A percentile compares a stretch with the other conserved stretches of the same genome.
phyloP scores from a whole-genome alignment of 202 grass and related monocot species.

The Saccharum hybrid region DNA sequence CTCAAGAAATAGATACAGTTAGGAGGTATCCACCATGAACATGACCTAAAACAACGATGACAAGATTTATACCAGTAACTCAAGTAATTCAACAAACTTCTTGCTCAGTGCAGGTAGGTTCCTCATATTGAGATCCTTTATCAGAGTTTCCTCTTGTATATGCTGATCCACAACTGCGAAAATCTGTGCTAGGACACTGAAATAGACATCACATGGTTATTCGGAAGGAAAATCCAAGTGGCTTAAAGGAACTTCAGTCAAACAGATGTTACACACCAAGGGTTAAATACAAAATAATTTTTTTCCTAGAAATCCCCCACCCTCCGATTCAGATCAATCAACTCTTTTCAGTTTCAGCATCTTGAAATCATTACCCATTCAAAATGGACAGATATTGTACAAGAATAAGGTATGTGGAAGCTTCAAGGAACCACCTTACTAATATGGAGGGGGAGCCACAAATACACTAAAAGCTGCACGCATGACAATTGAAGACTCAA shows the following conservation, averaged over 20 bases:
- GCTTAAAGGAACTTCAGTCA: conserved; percentile 8
- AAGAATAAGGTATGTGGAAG: not conserved
- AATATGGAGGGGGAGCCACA: not conserved
- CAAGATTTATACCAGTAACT: conserved; percentile 72
- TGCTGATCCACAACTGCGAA: conserved; percentile 65
- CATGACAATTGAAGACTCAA: not conserved
- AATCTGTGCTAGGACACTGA: conserved; percentile 77
- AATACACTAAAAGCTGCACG: not conserved
- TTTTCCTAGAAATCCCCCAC: not conserved
- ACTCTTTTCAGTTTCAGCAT: not conserved
- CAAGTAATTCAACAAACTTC: conserved; percentile 87
- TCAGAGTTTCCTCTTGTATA: conserved; percentile 47
- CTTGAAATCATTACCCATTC: not conserved
- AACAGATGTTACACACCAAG: not conserved
- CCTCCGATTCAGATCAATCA: not conserved
- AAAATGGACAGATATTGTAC: not conserved
- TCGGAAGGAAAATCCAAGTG: not conserved
- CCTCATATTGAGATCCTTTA: conserved; percentile 69
- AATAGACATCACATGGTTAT: conserved; percentile 30
- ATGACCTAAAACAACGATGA: conserved; percentile 35
- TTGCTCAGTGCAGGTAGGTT: conserved; percentile 74
- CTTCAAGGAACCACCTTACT: not conserved
- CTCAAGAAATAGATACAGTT: conserved; percentile 47
- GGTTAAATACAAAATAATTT: not conserved
- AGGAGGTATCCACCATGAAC: conserved; percentile 17